Evolutionary conservation across 768 basidiomycete species (phyloP).

Genomic region (Boletus fagicola): DNA sequence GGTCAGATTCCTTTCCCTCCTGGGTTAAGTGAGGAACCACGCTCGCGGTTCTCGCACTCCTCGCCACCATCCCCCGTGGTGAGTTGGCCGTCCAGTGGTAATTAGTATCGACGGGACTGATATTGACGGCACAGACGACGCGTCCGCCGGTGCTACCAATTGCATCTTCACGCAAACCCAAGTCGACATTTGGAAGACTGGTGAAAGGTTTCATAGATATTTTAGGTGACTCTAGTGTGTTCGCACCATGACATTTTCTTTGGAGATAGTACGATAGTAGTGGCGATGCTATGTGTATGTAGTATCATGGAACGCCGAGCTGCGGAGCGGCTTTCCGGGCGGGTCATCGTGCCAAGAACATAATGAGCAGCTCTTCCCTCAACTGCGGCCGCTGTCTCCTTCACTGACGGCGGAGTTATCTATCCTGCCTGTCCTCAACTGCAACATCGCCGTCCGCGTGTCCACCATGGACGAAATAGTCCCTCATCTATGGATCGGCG

Average conservation of each 20-base stretch:
- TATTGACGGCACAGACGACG: slow-evolving; percentile 1
- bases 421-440: background rate
- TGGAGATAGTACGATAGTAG: too few species aligned
- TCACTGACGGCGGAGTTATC: background rate
- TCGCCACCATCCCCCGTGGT: slow-evolving; percentile 14
- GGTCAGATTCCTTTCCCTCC: background rate
- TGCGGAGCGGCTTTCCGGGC: too few species aligned
- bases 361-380: background rate
- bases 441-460: background rate
- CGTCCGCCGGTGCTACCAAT: background rate
- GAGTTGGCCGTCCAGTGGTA: background rate
- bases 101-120: background rate
- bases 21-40: slow-evolving; percentile 18
- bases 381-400: background rate
- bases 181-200: slow-evolving; percentile 15
- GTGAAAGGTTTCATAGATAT: slow-evolving; percentile 8
- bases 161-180: slow-evolving; percentile 3
- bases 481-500: slow-evolving; percentile 81
- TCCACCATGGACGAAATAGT: slow-evolving; percentile 72
- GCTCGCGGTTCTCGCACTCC: slow-evolving; percentile 24
- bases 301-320: background rate
- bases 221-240: background rate
- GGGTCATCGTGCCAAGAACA: background rate
- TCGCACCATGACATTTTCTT: too few species aligned
- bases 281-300: background rate